phyloP scores from a whole-genome alignment of 2,329 filamentous ascomycete species.

The Fusarium sp. region DNA sequence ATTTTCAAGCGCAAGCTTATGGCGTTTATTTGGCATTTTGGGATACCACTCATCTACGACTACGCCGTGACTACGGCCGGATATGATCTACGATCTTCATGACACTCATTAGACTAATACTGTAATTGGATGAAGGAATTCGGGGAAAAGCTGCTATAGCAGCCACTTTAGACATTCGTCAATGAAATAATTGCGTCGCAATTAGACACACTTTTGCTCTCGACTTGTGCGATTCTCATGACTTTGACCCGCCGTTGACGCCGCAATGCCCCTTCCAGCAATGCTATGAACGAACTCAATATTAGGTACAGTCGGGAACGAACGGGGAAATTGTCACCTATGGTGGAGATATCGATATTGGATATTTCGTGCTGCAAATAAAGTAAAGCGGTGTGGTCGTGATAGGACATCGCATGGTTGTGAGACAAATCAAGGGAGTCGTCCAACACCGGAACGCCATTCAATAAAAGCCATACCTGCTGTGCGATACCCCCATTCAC shows the following conservation, averaged over 20 bases:
- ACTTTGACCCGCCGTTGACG: background rate
- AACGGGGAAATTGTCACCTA: background rate
- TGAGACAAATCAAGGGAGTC: constrained; percentile 40
- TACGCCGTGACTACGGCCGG: constrained; percentile 44
- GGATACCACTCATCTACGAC: constrained; percentile 35
- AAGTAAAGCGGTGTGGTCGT: constrained; percentile 29
- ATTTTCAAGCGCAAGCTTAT: constrained; percentile 31
- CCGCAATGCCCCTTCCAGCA: no score
- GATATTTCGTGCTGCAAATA: constrained; percentile 1
- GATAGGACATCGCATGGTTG: constrained; percentile 17
- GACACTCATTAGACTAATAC: constrained; percentile 46
- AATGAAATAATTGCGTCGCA: constrained; percentile 18
- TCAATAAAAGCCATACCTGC: constrained; percentile 8
- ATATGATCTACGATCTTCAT: constrained; percentile 45
- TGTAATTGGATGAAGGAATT: background rate
- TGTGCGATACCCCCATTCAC: constrained; percentile 12
- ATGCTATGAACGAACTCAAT: background rate
- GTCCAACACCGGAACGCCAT: constrained; percentile 24
- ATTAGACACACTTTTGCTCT: background rate
- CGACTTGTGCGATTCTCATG: background rate
- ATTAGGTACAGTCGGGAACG: background rate
- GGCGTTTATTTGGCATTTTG: constrained; percentile 33
- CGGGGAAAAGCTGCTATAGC: constrained; percentile 20
- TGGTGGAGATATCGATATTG: background rate
- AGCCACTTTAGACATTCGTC: constrained; percentile 24